Base-by-base conservation (phyloP, 2,329 filamentous ascomycete genomes). In the Alternaria conjuncta region DNA sequence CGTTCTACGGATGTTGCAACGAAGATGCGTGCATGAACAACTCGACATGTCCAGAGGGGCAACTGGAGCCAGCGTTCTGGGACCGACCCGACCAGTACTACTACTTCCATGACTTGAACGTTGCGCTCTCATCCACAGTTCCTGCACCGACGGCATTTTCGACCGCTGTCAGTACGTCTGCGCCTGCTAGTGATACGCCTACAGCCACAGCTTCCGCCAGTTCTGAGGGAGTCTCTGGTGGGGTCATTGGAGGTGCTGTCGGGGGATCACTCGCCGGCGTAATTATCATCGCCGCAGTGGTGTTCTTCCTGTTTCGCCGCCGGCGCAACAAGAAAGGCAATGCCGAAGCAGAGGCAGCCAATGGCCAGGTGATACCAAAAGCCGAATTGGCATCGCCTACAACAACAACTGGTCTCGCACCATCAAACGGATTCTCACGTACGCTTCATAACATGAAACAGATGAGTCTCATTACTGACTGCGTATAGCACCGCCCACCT, bases 1-100 rank as follows among this genome's bases (percentile, higher is more conserved):
- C 71, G 0, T 82, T 82, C 61, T 70, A 77, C 49, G 79, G 78
- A 8, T 82, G 78, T 66, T 81, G 79, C 60, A 68, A 56, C 6
- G 67, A 58, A 5, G 72, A 80, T 57, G 75, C 80, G 15, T 81
- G 80, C 58, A 65, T 71, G 23, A 67, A 70, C 6, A 66, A 68
- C 6, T 63, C 63, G 36, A 61, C 55, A 25, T 82, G 80, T 55
- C 63, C 71, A 6, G 49, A 55, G 2, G 70, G 54, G 0, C 65
- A 75, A 57, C 69, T 82, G 5, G 55, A 64, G 8, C 65, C 61
- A 11, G 64, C 71, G 9, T 69, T 68, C 13, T 55, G 65, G 32
- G 60, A 70, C n/a, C 63, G 67, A 12, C 57, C 63, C 2, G 71
- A 64, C 7, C 60, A 67, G 41, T 61, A 60, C 15, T 43, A 65